These are phyloP conservation scores for Talaromyces sp. DNA, from an alignment of 2,329 filamentous ascomycete genomes.

Conservation along the genomic window DNA sequence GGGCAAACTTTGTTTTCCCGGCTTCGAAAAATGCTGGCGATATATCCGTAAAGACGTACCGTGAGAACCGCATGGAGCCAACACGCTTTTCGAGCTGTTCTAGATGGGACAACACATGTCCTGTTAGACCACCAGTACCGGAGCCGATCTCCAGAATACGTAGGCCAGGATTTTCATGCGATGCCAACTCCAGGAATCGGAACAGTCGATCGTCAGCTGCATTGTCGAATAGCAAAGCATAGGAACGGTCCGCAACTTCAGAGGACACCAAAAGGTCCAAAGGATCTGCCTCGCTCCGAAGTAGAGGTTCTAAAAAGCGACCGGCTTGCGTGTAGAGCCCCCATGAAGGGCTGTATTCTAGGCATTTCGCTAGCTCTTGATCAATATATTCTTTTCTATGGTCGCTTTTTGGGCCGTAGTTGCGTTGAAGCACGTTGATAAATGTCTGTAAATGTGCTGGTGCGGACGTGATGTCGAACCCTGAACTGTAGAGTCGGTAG, in stretches of 20 bases:
- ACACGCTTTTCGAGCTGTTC: conserved; percentile 6
- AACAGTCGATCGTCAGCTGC: conserved; percentile 24
- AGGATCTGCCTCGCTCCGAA: background rate
- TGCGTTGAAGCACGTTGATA: background rate
- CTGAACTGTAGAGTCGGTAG: too few species aligned
- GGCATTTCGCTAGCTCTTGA: too few species aligned
- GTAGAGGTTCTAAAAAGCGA: conserved; percentile 15
- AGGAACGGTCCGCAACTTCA: conserved; percentile 10
- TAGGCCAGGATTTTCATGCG: conserved; percentile 36
- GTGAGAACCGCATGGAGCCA: conserved; percentile 2
- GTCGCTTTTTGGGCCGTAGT: conserved; percentile 26
- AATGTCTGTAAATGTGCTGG: too few species aligned
- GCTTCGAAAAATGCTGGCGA: conserved; percentile 13
- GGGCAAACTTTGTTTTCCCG: background rate
- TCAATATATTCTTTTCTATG: background rate
- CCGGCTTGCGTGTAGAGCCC: conserved; percentile 7
- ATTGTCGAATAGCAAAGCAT: conserved; percentile 33
- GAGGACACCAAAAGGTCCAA: background rate
- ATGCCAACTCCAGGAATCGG: conserved; percentile 7
- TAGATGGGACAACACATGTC: conserved; percentile 7
- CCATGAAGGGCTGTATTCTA: background rate
- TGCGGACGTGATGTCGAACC: too few species aligned
- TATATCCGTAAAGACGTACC: conserved; percentile 17
- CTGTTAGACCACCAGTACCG: conserved; percentile 35
- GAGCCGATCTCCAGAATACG: conserved; percentile 42